These are phyloP conservation scores for Dipodascus geniculatus DNA, from an alignment of 805 yeast genomes.

Conservation along the genomic window DNA sequence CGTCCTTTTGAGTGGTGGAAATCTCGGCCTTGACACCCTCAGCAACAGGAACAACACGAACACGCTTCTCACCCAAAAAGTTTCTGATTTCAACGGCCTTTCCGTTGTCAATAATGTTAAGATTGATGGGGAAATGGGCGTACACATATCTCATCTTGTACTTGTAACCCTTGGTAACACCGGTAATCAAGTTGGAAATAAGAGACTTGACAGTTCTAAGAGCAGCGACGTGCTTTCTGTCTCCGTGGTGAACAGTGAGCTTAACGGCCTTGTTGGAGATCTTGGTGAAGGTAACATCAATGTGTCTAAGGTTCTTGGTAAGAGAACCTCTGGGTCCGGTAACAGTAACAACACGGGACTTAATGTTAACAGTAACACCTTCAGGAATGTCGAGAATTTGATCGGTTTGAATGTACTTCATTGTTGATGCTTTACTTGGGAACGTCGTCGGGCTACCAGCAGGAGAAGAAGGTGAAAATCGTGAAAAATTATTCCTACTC, in stretches of 20 bases:
- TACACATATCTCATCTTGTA: constrained; percentile 99
- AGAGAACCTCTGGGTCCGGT: constrained; percentile 97
- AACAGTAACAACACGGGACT: constrained; percentile 81
- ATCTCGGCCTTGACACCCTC: constrained; percentile 83
- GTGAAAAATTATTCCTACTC: too few relatives aligned
- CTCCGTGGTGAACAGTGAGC: constrained; percentile 95
- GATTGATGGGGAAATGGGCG: constrained; percentile 99
- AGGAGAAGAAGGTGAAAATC: too few relatives aligned
- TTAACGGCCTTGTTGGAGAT: constrained; percentile 60
- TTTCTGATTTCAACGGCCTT: constrained; percentile 91
- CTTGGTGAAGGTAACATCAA: constrained; percentile 85
- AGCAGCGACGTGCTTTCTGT: constrained; percentile 99
- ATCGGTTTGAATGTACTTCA: constrained; percentile 84
- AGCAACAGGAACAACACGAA: constrained; percentile 73
- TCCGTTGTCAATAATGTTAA: constrained; percentile 75
- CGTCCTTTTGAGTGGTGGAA: constrained; percentile 85
- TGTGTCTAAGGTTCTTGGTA: constrained; percentile 83
- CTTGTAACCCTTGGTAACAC: constrained; percentile 98
- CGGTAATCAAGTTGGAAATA: constrained; percentile 86
- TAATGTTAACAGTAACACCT: constrained; percentile 84
- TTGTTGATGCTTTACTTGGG: constrained; percentile 13
- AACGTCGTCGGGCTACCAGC: neutral
- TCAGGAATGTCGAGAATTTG: constrained; percentile 80
- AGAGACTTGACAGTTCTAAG: constrained; percentile 97
- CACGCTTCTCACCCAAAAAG: constrained; percentile 98